A percentile compares a stretch with the other conserved stretches of the same genome.
These are phyloP conservation scores for Platanthera guangdongensis DNA, from an alignment of 106 monocot genomes.

Conservation along the genomic window DNA sequence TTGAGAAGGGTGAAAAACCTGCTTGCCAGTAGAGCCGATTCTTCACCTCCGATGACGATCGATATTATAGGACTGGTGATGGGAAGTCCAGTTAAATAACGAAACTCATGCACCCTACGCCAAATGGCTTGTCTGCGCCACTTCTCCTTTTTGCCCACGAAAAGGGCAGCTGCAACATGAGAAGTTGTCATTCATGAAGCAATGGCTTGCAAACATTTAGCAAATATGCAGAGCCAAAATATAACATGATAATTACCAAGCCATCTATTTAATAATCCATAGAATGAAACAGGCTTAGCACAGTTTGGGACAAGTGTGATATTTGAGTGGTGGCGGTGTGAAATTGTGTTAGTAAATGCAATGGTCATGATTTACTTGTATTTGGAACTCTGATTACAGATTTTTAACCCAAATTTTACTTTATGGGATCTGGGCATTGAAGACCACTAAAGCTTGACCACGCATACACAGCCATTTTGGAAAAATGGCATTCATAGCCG, in stretches of 20 bases:
- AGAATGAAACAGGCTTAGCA: neutral
- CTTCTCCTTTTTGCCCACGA: conserved; percentile 55
- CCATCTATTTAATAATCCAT: neutral
- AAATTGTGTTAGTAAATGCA: too few relatives aligned
- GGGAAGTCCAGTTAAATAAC: conserved; percentile 33
- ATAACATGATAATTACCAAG: neutral
- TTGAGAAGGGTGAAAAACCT: conserved; percentile 30
- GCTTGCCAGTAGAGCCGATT: conserved; percentile 72
- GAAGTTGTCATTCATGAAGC: conserved; percentile 7
- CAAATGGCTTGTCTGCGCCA: conserved; percentile 81
- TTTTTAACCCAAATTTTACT: too few relatives aligned
- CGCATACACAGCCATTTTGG: too few relatives aligned
- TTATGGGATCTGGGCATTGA: too few relatives aligned
- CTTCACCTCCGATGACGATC: conserved; percentile 74
- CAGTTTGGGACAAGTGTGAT: too few relatives aligned
- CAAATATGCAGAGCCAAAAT: neutral
- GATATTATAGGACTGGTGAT: conserved; percentile 85
- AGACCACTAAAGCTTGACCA: too few relatives aligned
- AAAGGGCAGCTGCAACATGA: conserved; percentile 51
- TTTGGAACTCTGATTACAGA: too few relatives aligned
- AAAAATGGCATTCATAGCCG: too few relatives aligned
- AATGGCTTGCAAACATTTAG: neutral
- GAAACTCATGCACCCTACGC: conserved; percentile 55
- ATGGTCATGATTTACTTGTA: too few relatives aligned
- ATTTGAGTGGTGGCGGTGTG: too few relatives aligned